Conservation (phyloP, 2,329 filamentous ascomycete species). For the Pseudopithomyces maydicus region DNA sequence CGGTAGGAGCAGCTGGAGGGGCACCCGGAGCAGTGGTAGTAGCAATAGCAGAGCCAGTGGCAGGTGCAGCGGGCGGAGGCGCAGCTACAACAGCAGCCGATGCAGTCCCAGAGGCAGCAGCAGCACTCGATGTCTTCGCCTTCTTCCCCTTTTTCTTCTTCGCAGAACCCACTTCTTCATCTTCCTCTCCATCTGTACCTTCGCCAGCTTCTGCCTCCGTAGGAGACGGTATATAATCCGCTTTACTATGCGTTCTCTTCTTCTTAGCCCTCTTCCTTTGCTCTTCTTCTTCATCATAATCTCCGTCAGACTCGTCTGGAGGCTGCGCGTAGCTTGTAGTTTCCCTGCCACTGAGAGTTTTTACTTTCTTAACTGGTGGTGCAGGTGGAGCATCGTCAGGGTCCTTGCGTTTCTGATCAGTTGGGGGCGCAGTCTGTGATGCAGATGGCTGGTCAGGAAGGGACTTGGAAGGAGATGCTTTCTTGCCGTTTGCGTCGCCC, state of each 20-base stretch:
- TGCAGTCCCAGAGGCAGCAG: not conserved
- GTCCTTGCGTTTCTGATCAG: not conserved
- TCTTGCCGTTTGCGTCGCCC: too few relatives aligned
- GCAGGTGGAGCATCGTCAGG: not conserved
- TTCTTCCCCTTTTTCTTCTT: not conserved
- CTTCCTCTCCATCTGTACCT: not conserved
- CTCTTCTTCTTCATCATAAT: not conserved
- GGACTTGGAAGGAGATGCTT: too few relatives aligned
- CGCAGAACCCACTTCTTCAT: not conserved
- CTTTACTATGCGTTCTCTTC: not conserved
- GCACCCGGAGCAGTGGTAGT: not conserved
- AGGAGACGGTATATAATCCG: not conserved
- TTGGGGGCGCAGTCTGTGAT: not conserved
- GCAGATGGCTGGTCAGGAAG: not conserved
- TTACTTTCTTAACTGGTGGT: not conserved
- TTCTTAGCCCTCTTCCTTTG: not conserved
- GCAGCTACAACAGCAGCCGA: not conserved
- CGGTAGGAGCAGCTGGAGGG: not conserved
- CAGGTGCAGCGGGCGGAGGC: not conserved
- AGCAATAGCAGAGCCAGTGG: not conserved
- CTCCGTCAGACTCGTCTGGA: not conserved
- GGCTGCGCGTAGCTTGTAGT: not conserved
- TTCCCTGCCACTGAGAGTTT: not conserved
- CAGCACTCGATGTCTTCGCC: not conserved
- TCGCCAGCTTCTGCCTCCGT: not conserved